These are phyloP conservation scores for Agapanthus africanus DNA, from an alignment of 106 monocot genomes.

Conservation along the genomic window DNA sequence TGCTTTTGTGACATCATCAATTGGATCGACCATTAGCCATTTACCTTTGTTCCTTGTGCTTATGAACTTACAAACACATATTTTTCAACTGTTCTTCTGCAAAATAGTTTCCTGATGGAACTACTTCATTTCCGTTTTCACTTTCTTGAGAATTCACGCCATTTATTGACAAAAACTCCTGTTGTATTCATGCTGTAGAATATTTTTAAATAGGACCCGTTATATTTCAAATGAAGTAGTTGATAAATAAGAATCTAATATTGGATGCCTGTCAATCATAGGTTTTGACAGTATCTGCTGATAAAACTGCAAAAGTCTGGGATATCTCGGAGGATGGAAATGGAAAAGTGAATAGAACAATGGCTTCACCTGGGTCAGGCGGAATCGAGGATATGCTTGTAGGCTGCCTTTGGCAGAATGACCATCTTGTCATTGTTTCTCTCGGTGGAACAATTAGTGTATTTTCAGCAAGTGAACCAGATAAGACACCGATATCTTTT, in stretches of 20 bases:
- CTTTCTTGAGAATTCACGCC: neutral
- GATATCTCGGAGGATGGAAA: conserved; percentile 72
- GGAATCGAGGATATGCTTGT: conserved; percentile 97
- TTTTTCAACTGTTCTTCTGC: neutral
- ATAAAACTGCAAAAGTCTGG: conserved; percentile 98
- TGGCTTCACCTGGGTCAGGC: conserved; percentile 59
- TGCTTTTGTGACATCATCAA: neutral
- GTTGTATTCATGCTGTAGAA: neutral
- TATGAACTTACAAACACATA: neutral
- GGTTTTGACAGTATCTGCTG: conserved; percentile 93
- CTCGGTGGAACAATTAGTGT: conserved; percentile 75
- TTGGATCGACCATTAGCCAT: too few relatives aligned
- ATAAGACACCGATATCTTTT: conserved; percentile 51
- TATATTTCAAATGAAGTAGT: too few relatives aligned
- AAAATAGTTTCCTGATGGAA: neutral
- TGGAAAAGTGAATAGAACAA: conserved; percentile 68
- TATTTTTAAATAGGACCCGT: neutral
- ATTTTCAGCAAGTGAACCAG: conserved; percentile 61
- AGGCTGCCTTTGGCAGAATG: conserved; percentile 92
- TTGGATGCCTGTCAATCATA: conserved; percentile 13
- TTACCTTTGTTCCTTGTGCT: neutral
- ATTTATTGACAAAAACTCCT: neutral
- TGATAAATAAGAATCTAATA: neutral
- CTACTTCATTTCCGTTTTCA: neutral
- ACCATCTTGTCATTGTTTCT: conserved; percentile 80